Evolutionary conservation across 176 grass and related monocot genomes (phyloP).

Genomic region (Aegilops speltoides): DNA sequence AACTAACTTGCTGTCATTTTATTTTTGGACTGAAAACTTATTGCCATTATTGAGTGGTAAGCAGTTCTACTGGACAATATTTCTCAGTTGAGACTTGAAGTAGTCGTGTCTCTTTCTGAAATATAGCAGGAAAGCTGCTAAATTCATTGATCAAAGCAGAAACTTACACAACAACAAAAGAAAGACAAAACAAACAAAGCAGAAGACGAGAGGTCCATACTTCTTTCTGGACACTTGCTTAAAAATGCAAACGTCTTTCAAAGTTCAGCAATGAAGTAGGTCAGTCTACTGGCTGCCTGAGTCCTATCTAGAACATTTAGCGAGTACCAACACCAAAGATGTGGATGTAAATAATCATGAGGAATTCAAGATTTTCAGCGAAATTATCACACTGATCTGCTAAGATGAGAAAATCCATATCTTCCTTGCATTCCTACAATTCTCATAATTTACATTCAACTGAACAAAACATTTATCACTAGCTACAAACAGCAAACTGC

Average conservation of each 20-base stretch:
- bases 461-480: background rate
- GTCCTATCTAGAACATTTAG: slow-evolving; percentile 8
- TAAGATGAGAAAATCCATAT: slow-evolving; percentile 1
- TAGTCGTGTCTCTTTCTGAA: background rate
- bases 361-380: background rate
- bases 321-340: background rate
- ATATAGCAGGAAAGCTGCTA: background rate
- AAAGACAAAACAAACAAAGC: background rate
- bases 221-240: background rate
- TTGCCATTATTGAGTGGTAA: background rate
- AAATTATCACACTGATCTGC: background rate
- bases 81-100: background rate
- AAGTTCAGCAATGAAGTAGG: background rate
- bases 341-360: background rate
- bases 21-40: too few species aligned
- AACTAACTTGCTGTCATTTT: background rate
- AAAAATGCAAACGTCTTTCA: background rate
- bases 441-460: background rate
- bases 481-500: slow-evolving; percentile 24
- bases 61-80: background rate
- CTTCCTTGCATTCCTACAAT: background rate
- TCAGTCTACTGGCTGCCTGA: background rate
- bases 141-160: background rate
- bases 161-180: background rate
- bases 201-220: background rate